Evolutionary conservation across 1,284 basidiomycete genomes (phyloP), one percentile per base, ranked within the genome.

Genomic region (Ceratobasidium sp.): DNA sequence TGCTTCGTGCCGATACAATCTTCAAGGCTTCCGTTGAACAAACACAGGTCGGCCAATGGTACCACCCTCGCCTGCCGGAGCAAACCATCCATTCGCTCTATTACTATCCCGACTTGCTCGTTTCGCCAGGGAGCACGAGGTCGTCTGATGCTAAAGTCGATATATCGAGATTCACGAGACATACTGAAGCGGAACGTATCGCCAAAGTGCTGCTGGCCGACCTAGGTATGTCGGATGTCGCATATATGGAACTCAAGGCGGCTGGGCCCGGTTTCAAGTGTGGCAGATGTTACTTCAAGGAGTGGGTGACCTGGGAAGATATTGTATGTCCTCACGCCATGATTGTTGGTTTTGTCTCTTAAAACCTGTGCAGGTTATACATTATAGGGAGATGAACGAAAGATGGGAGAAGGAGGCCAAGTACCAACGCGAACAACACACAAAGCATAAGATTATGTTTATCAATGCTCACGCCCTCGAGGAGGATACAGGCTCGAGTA

Each of bases 1-100:
- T 66, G 40, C 63, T 66, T n/a, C 63, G 63, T 4, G 63, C 63
- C 23, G 63, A 66, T 42, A 66, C 63, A 6, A 46, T 66, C 40
- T 66, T 66, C 39, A 46, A 51, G 26, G 28, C 46, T 18, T 7
- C 18, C 46, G 12, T 18, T 49, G 46, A 49, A 49, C 46, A 49
- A 18, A 49, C 10, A 10, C 46, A 49, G 46, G 18, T 18, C 18
- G 18, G 46, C 46, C 46, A 49, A 49, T 9, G 46, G 46, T 18
- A 49, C 46, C 12, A 49, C 46, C 46, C 46, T 49, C 46, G 18
- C 46, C 10, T 49, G 46, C 46, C 46, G 46, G 18, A 18, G 46
- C 46, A 10, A 13, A 49, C 46, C 46, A 49, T 49, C 46, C 46
- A 49, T 18, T 49, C 46, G 18, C 46, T 49, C 10, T 9, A 49